These are phyloP conservation scores for Penicillium rolfsii DNA, from an alignment of 2,329 filamentous ascomycete genomes.

Conservation along the genomic window DNA sequence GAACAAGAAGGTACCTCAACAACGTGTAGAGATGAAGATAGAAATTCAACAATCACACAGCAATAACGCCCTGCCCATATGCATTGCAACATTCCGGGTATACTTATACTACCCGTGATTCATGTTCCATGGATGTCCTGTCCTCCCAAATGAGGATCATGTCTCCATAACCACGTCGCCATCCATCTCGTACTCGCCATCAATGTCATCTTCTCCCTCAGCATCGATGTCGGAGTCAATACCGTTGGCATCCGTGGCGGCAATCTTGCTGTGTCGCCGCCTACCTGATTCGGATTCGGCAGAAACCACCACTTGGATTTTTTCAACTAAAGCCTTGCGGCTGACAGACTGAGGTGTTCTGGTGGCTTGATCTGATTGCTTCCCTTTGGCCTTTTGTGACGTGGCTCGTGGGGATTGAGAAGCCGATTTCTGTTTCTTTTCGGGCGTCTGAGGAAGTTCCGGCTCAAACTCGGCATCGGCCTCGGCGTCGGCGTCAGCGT, in stretches of 20 bases:
- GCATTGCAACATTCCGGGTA: slow-evolving; percentile 22
- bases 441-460: slow-evolving; percentile 18
- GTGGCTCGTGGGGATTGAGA: slow-evolving; percentile 24
- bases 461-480: neutral
- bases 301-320: slow-evolving; percentile 34
- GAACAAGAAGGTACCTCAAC: neutral
- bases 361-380: slow-evolving; percentile 15
- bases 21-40: neutral
- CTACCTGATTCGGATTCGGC: slow-evolving; percentile 27
- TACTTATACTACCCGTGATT: neutral
- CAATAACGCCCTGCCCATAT: slow-evolving; percentile 33
- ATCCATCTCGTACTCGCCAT: slow-evolving; percentile 33
- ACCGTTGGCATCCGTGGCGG: slow-evolving; percentile 24
- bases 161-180: slow-evolving; percentile 37
- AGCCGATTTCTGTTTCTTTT: slow-evolving; percentile 18
- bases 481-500: neutral
- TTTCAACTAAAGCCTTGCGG: slow-evolving; percentile 30
- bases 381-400: slow-evolving; percentile 19
- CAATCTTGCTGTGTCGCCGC: slow-evolving; percentile 17
- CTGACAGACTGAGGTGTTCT: slow-evolving; percentile 26
- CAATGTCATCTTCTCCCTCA: slow-evolving; percentile 35
- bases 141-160: slow-evolving; percentile 20
- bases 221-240: slow-evolving; percentile 24
- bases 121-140: neutral
- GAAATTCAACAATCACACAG: slow-evolving; percentile 3